Percentiles rank a stretch among this genome's conserved stretches.
phyloP scores from a whole-genome alignment of 2,329 filamentous ascomycete species.

The Ophiocordyceps camponoti-leonardi region DNA sequence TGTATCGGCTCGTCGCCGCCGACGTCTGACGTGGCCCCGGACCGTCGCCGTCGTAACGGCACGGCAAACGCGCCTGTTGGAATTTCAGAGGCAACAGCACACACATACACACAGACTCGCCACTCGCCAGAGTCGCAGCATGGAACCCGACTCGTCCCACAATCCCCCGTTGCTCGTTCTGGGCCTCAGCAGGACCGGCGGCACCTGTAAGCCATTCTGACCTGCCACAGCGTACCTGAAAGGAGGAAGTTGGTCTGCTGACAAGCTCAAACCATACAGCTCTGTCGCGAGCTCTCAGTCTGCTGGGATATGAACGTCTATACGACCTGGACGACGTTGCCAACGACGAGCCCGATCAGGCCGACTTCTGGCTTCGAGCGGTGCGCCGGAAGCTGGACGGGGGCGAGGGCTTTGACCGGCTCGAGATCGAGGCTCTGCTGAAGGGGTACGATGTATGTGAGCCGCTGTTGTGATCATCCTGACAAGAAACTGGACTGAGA shows the following conservation, averaged over 20 bases:
- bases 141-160: neutral
- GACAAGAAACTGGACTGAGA: neutral
- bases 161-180: neutral
- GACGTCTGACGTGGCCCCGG: neutral
- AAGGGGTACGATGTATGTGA: neutral
- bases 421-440: neutral
- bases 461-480: neutral
- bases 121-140: neutral
- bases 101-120: too few relatives aligned
- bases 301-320: neutral
- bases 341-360: neutral
- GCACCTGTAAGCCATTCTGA: neutral
- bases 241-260: neutral
- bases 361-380: neutral
- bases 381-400: neutral
- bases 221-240: neutral
- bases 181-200: neutral
- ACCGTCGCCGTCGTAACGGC: neutral
- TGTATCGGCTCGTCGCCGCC: neutral
- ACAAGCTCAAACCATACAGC: neutral
- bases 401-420: neutral
- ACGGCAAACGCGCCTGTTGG: neutral
- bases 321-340: conserved; percentile 1
- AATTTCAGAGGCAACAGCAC: neutral
- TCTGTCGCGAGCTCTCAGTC: neutral